These are phyloP conservation scores for Microcyclosporella mali DNA, from an alignment of 2,329 filamentous ascomycete species.

Conservation along the genomic window DNA sequence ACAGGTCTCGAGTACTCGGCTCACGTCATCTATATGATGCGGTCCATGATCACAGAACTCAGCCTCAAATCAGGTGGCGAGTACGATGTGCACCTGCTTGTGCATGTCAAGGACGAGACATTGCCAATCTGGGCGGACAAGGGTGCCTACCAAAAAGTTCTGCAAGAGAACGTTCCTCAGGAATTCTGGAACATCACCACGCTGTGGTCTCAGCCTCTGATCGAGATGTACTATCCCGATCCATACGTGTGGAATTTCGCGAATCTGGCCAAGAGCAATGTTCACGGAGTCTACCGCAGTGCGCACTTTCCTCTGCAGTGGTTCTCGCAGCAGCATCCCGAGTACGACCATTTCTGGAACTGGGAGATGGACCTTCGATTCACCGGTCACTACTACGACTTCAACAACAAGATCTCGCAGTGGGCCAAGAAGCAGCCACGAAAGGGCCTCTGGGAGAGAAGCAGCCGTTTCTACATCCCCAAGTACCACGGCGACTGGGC, in stretches of 20 bases:
- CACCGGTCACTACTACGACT: constrained; percentile 76
- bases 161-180: constrained; percentile 63
- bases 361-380: constrained; percentile 85
- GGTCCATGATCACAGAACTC: constrained; percentile 77
- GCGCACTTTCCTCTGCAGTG: constrained; percentile 48
- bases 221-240: constrained; percentile 82
- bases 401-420: constrained; percentile 59
- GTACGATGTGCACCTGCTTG: constrained; percentile 78
- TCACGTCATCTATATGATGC: constrained; percentile 73
- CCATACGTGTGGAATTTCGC: constrained; percentile 70
- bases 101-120: constrained; percentile 73
- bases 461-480: constrained; percentile 67
- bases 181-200: constrained; percentile 88
- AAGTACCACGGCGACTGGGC: constrained; percentile 60
- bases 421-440: constrained; percentile 65
- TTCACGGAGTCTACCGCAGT: constrained; percentile 82
- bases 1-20: constrained; percentile 72
- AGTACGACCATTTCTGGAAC: constrained; percentile 63
- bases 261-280: constrained; percentile 56
- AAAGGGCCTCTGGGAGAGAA: constrained; percentile 67
- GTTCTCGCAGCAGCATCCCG: constrained; percentile 46
- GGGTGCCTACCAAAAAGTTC: constrained; percentile 60
- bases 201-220: constrained; percentile 90
- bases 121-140: constrained; percentile 74
- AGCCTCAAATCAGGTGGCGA: constrained; percentile 74